Conservation (phyloP, 1,139 yeast genomes). For the Pichia kudriavzevii region DNA sequence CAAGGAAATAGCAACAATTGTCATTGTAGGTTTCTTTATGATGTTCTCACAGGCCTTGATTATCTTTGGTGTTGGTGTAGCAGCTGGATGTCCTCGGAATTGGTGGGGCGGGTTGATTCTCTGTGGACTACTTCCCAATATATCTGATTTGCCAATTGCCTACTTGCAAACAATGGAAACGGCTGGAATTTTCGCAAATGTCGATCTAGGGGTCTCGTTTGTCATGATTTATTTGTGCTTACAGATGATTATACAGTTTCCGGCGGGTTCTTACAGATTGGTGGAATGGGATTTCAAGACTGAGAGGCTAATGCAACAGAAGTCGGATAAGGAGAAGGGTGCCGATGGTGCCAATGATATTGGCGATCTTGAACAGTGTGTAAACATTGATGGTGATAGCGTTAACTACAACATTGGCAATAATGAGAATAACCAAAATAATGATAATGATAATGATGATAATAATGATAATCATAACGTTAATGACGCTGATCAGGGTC, state of each 20-base stretch:
- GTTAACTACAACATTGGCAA: no score
- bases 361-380: no score
- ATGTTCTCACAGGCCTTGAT: constrained; percentile 45
- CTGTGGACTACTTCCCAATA: constrained; percentile 77
- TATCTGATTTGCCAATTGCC: constrained; percentile 84
- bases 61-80: constrained; percentile 21
- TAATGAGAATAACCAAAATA: no score
- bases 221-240: constrained; percentile 72
- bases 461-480: background rate
- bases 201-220: constrained; percentile 78
- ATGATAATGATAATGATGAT: background rate
- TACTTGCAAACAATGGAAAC: constrained; percentile 72
- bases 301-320: constrained; percentile 19
- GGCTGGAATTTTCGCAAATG: constrained; percentile 51
- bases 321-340: background rate
- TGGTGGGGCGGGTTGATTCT: constrained; percentile 76
- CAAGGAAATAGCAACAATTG: constrained; percentile 66
- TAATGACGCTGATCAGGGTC: no score
- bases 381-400: no score
- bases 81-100: constrained; percentile 42
- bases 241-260: constrained; percentile 65
- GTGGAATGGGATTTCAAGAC: constrained; percentile 64
- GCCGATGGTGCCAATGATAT: background rate
- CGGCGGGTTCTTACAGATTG: constrained; percentile 64
- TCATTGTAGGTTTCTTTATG: constrained; percentile 55